Evolutionary conservation across 495 filamentous ascomycete species (phyloP), one percentile per base, ranked within the genome.

Genomic region (Neurospora sp.): DNA sequence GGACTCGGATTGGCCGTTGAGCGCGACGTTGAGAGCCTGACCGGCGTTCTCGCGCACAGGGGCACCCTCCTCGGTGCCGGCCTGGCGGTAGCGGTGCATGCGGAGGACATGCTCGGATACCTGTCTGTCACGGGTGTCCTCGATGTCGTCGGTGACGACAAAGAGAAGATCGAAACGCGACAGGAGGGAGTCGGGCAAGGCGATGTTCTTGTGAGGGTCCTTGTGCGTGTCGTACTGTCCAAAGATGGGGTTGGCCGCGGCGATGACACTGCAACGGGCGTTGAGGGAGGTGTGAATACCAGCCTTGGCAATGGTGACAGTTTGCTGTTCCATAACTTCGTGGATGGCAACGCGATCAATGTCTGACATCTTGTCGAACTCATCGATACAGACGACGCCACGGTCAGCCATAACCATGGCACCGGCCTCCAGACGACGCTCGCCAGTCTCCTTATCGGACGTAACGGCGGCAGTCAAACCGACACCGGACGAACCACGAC

Each of bases 311-410:
- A 99, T 98, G 38, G 96, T 99, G 73, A 99, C 96, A 0, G 96
- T 99, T 80, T 99, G 96, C 84, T 99, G 96, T 82, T 99, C 96
- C 96, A 99, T 99, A 71, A 99, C 96, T 93, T 99, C 96, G 87
- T 99, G 96, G 77, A 99, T 99, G 68, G 96, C 96, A 27, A 99
- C 96, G 75, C 96, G 90, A 81, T 99, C 96, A 44, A 98, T 91
- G 81, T 98, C 96, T 74, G 92, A 96, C 96, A 99, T 99, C 83
- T 99, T 99, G 83, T 99, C 96, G 79, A 99, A 99, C 81, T 99
- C 96, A 81, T 99, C 96, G 76, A 99, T 99, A 83, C 96, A 99
- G 47, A 99, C 96, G 44, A 99, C 95, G 71, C 96, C 96, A 65
- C 96, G 90, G 78, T 99, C 96, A 78, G 90, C 96, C 73, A 99